phyloP scores from a whole-genome alignment of 2,329 filamentous ascomycete species.

The Arthroderma sp. region DNA sequence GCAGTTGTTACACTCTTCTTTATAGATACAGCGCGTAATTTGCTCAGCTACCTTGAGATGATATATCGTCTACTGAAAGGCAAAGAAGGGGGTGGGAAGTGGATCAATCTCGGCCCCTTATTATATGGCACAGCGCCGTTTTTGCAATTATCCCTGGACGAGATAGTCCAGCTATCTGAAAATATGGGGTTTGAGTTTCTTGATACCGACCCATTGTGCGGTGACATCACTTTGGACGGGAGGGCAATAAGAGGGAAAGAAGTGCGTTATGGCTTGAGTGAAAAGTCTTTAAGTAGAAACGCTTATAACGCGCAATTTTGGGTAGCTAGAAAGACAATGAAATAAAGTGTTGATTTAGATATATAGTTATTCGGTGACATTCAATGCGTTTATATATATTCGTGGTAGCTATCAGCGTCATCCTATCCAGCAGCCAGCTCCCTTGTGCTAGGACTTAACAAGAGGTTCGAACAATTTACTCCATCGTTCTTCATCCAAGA shows the following conservation, averaged over 20 bases:
- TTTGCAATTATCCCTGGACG: slow-evolving; percentile 43
- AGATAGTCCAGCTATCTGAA: slow-evolving; percentile 37
- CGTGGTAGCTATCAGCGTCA: too few relatives aligned
- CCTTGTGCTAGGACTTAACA: too few relatives aligned
- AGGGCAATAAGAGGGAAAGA: slow-evolving; percentile 33
- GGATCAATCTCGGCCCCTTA: slow-evolving; percentile 45
- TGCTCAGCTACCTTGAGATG: slow-evolving; percentile 42
- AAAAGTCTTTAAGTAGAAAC: slow-evolving; percentile 38
- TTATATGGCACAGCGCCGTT: slow-evolving; percentile 43
- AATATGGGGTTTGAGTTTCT: slow-evolving; percentile 41
- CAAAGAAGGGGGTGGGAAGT: slow-evolving; percentile 30
- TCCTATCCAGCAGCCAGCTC: too few relatives aligned
- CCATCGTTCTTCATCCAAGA: too few relatives aligned
- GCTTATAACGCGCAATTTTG: slow-evolving; percentile 44
- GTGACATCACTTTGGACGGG: slow-evolving; percentile 30
- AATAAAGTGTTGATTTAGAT: not conserved
- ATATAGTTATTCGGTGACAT: too few relatives aligned
- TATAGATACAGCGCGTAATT: slow-evolving; percentile 47
- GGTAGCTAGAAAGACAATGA: slow-evolving; percentile 25
- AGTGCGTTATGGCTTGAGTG: slow-evolving; percentile 42
- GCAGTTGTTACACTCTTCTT: slow-evolving; percentile 45
- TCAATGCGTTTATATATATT: too few relatives aligned
- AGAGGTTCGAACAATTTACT: too few relatives aligned
- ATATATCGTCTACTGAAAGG: slow-evolving; percentile 34
- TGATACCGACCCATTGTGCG: slow-evolving; percentile 30